A percentile compares a stretch with the other conserved stretches of the same genome.
These are phyloP conservation scores for Melanogaster broomeanus DNA, from an alignment of 768 basidiomycete species.

Conservation along the genomic window DNA sequence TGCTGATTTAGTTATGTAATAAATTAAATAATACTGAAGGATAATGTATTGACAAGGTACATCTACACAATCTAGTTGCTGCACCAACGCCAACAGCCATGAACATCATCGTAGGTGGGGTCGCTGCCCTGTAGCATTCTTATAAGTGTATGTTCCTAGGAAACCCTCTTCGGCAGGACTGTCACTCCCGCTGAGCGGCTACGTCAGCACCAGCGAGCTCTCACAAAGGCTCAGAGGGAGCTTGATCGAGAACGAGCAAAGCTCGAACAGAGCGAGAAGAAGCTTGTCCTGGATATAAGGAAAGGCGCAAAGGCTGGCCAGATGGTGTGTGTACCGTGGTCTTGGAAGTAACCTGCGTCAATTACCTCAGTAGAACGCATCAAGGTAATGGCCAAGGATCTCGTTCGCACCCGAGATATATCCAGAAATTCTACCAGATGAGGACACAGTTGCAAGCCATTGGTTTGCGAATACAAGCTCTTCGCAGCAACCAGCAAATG, in stretches of 20 bases:
- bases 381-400: conserved; percentile 99
- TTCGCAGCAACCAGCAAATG: conserved; percentile 98
- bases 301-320: conserved; percentile 95
- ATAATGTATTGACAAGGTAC: too few species aligned
- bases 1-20: too few species aligned
- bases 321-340: conserved; percentile 56
- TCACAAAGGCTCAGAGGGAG: conserved; percentile 97
- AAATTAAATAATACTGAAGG: background rate
- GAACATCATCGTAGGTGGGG: conserved; percentile 69
- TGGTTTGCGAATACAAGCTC: conserved; percentile 90
- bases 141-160: conserved; percentile 52
- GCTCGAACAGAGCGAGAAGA: conserved; percentile 96
- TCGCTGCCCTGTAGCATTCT: background rate
- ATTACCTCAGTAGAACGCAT: conserved; percentile 72
- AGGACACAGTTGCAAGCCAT: conserved; percentile 97
- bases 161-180: conserved; percentile 92
- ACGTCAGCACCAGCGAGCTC: conserved; percentile 93
- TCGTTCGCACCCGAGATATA: conserved; percentile 93
- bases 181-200: conserved; percentile 96
- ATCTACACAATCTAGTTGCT: too few species aligned
- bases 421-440: conserved; percentile 99
- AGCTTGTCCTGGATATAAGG: conserved; percentile 93
- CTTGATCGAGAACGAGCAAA: conserved; percentile 94
- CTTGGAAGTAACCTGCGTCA: conserved; percentile 12
- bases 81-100: conserved; percentile 44